Conservation (phyloP, 352 stramenopile genomes). For the Phytophthora colocasiae region DNA sequence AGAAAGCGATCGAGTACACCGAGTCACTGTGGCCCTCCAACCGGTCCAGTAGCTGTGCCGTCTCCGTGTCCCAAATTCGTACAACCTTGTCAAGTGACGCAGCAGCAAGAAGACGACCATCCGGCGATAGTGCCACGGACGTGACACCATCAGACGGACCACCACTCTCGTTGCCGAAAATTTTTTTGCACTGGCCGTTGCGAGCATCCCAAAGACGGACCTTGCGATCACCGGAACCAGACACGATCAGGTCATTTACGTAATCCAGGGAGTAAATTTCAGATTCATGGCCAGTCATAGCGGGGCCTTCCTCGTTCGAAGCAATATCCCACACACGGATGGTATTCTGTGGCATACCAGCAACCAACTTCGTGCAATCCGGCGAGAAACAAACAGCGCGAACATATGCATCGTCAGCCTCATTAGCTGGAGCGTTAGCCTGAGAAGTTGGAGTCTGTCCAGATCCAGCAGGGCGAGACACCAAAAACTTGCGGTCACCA, state of each 20-base stretch:
- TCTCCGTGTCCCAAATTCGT: constrained; percentile 88
- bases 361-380: constrained; percentile 84
- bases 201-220: constrained; percentile 86
- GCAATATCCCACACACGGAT: constrained; percentile 90
- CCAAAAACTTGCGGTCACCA: constrained; percentile 82
- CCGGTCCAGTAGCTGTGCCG: constrained; percentile 79
- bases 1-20: constrained; percentile 90
- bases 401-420: constrained; percentile 85
- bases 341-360: constrained; percentile 90
- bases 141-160: constrained; percentile 84
- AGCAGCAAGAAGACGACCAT: constrained; percentile 78
- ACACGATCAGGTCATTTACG: constrained; percentile 88
- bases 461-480: constrained; percentile 68
- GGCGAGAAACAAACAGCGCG: constrained; percentile 87
- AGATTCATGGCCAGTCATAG: constrained; percentile 85
- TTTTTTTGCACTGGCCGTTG: constrained; percentile 83
- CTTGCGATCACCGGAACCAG: constrained; percentile 84
- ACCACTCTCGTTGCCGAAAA: constrained; percentile 85
- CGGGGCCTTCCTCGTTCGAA: constrained; percentile 82
- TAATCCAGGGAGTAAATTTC: constrained; percentile 91
- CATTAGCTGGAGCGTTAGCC: constrained; percentile 53
- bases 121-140: constrained; percentile 79
- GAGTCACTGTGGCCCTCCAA: constrained; percentile 88
- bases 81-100: constrained; percentile 89
- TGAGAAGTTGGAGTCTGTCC: constrained; percentile 53